These are phyloP conservation scores for Boletus eberwhitei DNA, from an alignment of 768 basidiomycete species.

Conservation along the genomic window DNA sequence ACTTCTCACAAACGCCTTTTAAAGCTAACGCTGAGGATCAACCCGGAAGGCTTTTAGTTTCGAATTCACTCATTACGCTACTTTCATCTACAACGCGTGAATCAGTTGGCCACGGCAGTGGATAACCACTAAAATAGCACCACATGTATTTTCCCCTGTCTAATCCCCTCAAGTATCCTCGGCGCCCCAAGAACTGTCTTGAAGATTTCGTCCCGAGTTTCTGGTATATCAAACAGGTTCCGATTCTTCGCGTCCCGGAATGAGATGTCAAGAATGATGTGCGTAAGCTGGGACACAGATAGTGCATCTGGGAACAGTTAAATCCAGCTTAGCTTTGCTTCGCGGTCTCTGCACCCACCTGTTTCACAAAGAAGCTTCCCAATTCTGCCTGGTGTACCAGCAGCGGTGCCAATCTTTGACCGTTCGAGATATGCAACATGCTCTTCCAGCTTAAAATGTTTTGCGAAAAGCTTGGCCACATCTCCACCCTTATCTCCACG, in stretches of 20 bases:
- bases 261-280: conserved; percentile 78
- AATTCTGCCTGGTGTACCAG: conserved; percentile 88
- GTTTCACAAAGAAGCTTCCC: conserved; percentile 79
- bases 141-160: conserved; percentile 72
- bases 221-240: conserved; percentile 74
- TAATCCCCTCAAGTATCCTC: conserved; percentile 58
- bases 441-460: conserved; percentile 87
- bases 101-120: not conserved
- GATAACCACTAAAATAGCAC: conserved; percentile 60
- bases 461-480: conserved; percentile 93
- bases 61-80: conserved; percentile 34
- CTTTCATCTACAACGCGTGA: conserved; percentile 6
- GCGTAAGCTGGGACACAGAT: conserved; percentile 68
- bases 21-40: conserved; percentile 80
- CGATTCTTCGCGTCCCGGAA: conserved; percentile 75
- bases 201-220: conserved; percentile 81
- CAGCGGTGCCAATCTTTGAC: conserved; percentile 86
- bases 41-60: conserved; percentile 92
- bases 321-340: not conserved
- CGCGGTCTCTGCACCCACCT: conserved; percentile 39
- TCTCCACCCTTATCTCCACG: conserved; percentile 84
- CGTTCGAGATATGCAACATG: conserved; percentile 80
- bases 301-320: conserved; percentile 55
- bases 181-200: conserved; percentile 64
- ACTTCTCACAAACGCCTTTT: conserved; percentile 8